These are phyloP conservation scores for Linderniella brevidens DNA, from an alignment of 257 asterid species.

Conservation along the genomic window DNA sequence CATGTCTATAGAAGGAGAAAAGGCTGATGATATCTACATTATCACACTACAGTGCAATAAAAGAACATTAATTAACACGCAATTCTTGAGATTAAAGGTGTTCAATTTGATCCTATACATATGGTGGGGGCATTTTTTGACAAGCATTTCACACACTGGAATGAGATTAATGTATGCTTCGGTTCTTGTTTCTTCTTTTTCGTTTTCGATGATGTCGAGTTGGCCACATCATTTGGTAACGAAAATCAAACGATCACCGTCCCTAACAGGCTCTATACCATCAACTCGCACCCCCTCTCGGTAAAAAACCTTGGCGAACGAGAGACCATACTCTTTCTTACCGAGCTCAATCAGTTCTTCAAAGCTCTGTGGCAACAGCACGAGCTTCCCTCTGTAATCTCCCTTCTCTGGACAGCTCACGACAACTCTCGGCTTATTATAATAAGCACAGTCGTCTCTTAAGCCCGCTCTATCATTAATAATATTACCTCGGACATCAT, in stretches of 20 bases:
- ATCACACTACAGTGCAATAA: no score
- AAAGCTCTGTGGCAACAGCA: constrained; percentile 34
- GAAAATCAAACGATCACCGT: constrained; percentile 53
- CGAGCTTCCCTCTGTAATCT: constrained; percentile 26
- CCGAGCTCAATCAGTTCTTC: constrained; percentile 38
- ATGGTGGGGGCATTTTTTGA: no score
- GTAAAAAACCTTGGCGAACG: constrained; percentile 21
- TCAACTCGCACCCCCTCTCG: constrained; percentile 42
- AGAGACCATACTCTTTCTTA: constrained; percentile 22
- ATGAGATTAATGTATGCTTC: no score
- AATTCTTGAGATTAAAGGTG: no score
- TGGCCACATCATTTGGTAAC: constrained; percentile 12
- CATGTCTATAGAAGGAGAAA: no score
- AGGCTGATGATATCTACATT: no score
- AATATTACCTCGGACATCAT: background rate
- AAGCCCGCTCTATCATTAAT: background rate
- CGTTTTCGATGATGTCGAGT: no score
- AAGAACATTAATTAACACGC: no score
- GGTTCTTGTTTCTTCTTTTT: no score
- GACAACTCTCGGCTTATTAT: constrained; percentile 23
- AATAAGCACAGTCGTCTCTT: background rate
- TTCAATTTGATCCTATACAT: no score
- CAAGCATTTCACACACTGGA: no score
- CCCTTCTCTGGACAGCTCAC: constrained; percentile 53
- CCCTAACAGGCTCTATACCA: constrained; percentile 35